Evolutionary conservation across 1,284 basidiomycete genomes (phyloP), one percentile per base, ranked within the genome.

Genomic region (Taiwanofungus camphoratus): DNA sequence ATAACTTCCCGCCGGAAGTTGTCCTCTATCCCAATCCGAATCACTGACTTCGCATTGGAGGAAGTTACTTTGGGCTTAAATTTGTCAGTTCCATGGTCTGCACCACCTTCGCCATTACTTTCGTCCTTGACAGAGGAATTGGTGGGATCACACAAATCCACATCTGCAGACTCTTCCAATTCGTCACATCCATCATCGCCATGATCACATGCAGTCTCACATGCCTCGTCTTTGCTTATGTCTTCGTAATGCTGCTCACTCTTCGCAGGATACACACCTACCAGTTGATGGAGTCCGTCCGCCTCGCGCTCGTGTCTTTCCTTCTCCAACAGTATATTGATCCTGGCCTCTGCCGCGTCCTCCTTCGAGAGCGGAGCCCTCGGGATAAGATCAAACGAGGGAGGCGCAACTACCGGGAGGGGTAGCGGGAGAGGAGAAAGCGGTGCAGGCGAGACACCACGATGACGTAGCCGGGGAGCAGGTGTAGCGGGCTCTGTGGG

Each of bases 391-490:
- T 62, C 57, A 35, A 49, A 51, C 1, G 52, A 33, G 0, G 78
- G 74, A 2, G 77, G 78, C 0, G 75, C 75, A n/a, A 80, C 70
- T 44, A 77, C 66, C 0, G 78, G 76, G 0, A 79, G 66, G 0
- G 52, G 44, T 39, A 35, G 41, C 15, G 40, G 41, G 23, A 29
- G 23, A 30, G 36, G 42, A n/a, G 35, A 26, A 2, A 16, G 38
- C 13, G 34, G 22, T 23, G 21, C 6, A 3, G 30, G 13, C n/a
- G 16, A 19, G 6, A 11, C 35, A 27, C 16, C 27, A 26, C 40
- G 20, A 13, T 32, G 30, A 24, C 40, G 8, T 22, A 20, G 7
- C 35, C 33, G 18, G 52, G 57, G 2, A 52, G 40, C 30, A 20
- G 27, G 40, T 8, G 34, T 49, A 12, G 41, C 32, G 1, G 45